Evolutionary conservation across 225 moss, liverwort and hornwort genomes (phyloP).

Genomic region (Lunularia cruciata): DNA sequence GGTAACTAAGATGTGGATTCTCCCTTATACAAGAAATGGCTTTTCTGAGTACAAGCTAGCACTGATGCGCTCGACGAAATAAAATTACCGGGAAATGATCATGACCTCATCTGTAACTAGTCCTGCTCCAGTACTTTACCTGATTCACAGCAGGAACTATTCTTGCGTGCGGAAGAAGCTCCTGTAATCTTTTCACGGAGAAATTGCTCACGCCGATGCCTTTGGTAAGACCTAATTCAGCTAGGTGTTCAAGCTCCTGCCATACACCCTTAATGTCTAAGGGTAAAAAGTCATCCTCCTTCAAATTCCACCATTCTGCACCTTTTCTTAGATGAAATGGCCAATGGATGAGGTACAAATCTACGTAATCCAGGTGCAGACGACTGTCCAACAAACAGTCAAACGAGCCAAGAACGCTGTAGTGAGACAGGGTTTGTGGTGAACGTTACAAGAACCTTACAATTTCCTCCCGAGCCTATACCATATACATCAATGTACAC

Average conservation of each 20-base stretch:
- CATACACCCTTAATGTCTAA: conserved; percentile 36
- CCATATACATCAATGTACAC: background rate
- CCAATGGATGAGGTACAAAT: conserved; percentile 59
- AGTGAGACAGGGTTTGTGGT: background rate
- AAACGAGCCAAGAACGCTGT: background rate
- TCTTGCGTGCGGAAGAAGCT: conserved; percentile 35
- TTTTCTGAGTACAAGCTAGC: too few relatives aligned
- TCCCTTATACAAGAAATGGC: background rate
- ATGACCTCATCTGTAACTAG: too few relatives aligned
- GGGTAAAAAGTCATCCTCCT: conserved; percentile 18
- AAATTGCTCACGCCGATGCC: conserved; percentile 67
- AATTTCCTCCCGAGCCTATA: background rate
- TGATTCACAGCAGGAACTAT: conserved; percentile 60
- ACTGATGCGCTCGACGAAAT: too few relatives aligned
- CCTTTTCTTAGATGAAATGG: background rate
- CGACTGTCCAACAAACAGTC: background rate
- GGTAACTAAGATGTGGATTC: too few relatives aligned
- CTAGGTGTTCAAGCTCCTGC: conserved; percentile 50
- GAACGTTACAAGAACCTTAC: background rate
- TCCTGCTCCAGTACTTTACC: conserved; percentile 29
- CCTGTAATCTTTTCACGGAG: conserved; percentile 46
- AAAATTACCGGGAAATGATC: background rate
- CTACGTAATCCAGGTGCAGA: conserved; percentile 57
- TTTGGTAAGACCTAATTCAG: conserved; percentile 41
- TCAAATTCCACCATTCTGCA: background rate